Evolutionary conservation across 371 early-diverging fungal genomes (phyloP), one percentile per base, ranked within the genome.

Genomic region (Gilbertella persicaria): DNA sequence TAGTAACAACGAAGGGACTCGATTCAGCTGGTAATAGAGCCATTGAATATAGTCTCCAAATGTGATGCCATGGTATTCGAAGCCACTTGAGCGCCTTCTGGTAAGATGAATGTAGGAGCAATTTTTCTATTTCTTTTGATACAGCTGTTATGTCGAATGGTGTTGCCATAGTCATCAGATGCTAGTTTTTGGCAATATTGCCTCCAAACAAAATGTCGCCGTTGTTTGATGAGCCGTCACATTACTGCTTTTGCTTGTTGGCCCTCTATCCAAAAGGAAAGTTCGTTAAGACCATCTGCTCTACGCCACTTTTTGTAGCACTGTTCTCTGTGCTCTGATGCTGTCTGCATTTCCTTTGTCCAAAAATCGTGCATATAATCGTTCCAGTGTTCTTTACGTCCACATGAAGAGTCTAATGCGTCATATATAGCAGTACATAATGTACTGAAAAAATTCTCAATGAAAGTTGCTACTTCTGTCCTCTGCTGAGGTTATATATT

Each of bases 191-290:
- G 19, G 21, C 59, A 53, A 29, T 53, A 55, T 9, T 19, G 21
- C 5, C 20, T 29, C 55, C 56, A 56, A 12, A 56, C 55, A 43
- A 55, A 28, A 9, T 23, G 39, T 2, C 45, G 36, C 6, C 55
- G 50, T 24, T 24, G 36, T 14, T n/a, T 24, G 1, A 44, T 21
- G 3, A 24, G 14, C 24, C 23, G 21, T 3, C 43, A 25, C 23
- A 56, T 12, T 23, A 44, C 25, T 1, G 45, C 53, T 42, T 28
- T 19, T 9, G 54, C 37, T 35, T 53, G 38, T 45, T 60, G 50
- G 28, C 53, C 50, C 10, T 16, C 6, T 4, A 50, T 5, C 47
- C 54, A 48, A 48, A 48, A 60, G 17, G 19, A 38, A 5, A 50
- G 24, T 26, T 48, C 25, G 12, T 47, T 33, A 16, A 52, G 38